Percentiles rank a stretch among this genome's conserved stretches.
These are phyloP conservation scores for Nakazawaea wickerhamii DNA, from an alignment of 805 yeast genomes.

Conservation along the genomic window DNA sequence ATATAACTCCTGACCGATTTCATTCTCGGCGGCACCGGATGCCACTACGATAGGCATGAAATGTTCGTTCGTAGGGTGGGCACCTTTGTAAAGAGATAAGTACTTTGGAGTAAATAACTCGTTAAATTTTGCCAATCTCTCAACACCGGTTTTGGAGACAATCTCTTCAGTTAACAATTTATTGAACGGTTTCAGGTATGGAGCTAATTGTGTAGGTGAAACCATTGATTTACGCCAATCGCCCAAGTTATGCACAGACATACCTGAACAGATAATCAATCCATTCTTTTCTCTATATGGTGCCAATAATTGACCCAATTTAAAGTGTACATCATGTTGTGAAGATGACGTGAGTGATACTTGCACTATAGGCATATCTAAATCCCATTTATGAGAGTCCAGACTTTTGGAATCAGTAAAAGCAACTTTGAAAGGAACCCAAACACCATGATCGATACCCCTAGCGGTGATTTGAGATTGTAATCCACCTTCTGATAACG, in stretches of 20 bases:
- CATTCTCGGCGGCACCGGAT: constrained; percentile 43
- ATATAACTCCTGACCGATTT: constrained; percentile 40
- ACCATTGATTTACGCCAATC: constrained; percentile 37
- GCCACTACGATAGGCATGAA: constrained; percentile 63
- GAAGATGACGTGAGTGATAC: constrained; percentile 40
- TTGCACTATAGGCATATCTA: constrained; percentile 45
- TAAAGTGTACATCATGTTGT: constrained; percentile 38
- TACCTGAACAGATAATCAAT: constrained; percentile 61
- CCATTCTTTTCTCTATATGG: constrained; percentile 48
- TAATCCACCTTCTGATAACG: constrained; percentile 39
- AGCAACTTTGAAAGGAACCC: constrained; percentile 77
- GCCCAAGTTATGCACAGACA: constrained; percentile 71
- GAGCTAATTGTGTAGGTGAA: constrained; percentile 23
- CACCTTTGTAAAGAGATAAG: constrained; percentile 30
- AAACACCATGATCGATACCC: constrained; percentile 79
- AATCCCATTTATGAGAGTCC: constrained; percentile 33
- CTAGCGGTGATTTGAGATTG: constrained; percentile 40
- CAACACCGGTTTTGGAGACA: constrained; percentile 27
- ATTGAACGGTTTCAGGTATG: constrained; percentile 53
- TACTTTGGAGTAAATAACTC: constrained; percentile 25
- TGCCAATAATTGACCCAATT: constrained; percentile 51
- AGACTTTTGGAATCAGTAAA: constrained; percentile 37
- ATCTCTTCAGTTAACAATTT: constrained; percentile 32
- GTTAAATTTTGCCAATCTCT: constrained; percentile 32
- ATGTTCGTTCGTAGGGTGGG: constrained; percentile 80